phyloP scores from a whole-genome alignment of 257 asterid genomes.

The Asclepias syriaca region DNA sequence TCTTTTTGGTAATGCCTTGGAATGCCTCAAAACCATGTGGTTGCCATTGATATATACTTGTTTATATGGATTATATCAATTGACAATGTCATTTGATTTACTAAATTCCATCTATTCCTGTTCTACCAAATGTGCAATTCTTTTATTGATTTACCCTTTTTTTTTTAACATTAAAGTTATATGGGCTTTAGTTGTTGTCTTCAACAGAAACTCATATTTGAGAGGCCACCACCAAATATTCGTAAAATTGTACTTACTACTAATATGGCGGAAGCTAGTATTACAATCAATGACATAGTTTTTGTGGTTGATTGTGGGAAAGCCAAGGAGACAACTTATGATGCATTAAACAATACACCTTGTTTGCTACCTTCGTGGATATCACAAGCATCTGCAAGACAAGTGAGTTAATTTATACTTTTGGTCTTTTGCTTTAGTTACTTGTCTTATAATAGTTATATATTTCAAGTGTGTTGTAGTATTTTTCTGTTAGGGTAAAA shows the following conservation, averaged over 20 bases:
- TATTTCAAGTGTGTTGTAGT: neutral
- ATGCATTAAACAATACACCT: constrained; percentile 89
- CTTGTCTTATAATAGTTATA: too few species aligned
- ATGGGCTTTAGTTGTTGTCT: constrained; percentile 12
- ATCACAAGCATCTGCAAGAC: constrained; percentile 98
- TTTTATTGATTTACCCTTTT: neutral
- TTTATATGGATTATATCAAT: neutral
- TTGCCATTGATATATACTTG: neutral
- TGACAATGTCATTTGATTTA: neutral
- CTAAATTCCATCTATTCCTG: neutral
- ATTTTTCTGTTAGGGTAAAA: neutral
- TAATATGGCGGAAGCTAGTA: constrained; percentile 99
- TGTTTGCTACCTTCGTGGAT: constrained; percentile 97
- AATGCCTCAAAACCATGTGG: neutral
- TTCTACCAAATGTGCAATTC: neutral
- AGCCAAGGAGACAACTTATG: constrained; percentile 97
- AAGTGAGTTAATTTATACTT: constrained; percentile 44
- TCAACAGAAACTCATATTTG: constrained; percentile 89
- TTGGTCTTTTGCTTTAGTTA: neutral
- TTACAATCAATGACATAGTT: constrained; percentile 88
- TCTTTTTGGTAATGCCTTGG: neutral
- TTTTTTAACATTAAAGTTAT: neutral
- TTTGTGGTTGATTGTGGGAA: constrained; percentile 98
- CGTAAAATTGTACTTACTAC: constrained; percentile 96
- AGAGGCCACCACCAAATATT: constrained; percentile 80